A percentile compares a stretch with the other conserved stretches of the same genome.
Conservation (phyloP, 805 yeast genomes). For the Zygosaccharomyces rouxii region DNA sequence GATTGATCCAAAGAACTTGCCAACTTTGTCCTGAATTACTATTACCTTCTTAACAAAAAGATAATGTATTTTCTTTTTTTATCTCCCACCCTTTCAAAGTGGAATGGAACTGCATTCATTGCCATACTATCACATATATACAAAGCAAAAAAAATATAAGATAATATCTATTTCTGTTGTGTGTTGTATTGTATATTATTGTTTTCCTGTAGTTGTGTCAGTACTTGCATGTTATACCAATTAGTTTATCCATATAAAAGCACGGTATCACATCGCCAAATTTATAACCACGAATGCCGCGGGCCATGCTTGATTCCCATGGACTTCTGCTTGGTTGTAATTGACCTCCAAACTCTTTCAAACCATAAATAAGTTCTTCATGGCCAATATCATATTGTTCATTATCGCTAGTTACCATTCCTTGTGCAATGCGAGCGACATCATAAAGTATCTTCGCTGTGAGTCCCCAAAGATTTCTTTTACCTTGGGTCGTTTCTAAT, state of each 20-base stretch:
- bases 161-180: slow-evolving; percentile 1
- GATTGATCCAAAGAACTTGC: slow-evolving; percentile 64
- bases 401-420: slow-evolving; percentile 32
- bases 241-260: slow-evolving; percentile 16
- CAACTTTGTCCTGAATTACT: slow-evolving; percentile 49
- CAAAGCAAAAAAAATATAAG: slow-evolving; percentile 2
- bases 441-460: slow-evolving; percentile 79
- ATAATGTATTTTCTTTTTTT: neutral
- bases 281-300: slow-evolving; percentile 26
- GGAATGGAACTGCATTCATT: slow-evolving; percentile 4
- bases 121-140: slow-evolving; percentile 2
- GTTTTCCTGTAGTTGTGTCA: neutral
- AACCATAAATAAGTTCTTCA: slow-evolving; percentile 58
- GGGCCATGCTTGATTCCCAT: slow-evolving; percentile 54
- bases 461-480: slow-evolving; percentile 77
- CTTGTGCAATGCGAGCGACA: slow-evolving; percentile 52
- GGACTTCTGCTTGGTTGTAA: slow-evolving; percentile 46
- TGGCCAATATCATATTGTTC: slow-evolving; percentile 45
- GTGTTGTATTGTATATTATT: slow-evolving; percentile 1
- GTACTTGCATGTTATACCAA: slow-evolving; percentile 5
- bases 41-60: no score
- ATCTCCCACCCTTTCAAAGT: neutral
- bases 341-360: slow-evolving; percentile 52
- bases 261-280: slow-evolving; percentile 36
- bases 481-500: slow-evolving; percentile 33